Percentiles rank a stretch among this genome's conserved stretches.
Conservation (phyloP, 352 stramenopile genomes). For the Thraustotheca clavata region DNA sequence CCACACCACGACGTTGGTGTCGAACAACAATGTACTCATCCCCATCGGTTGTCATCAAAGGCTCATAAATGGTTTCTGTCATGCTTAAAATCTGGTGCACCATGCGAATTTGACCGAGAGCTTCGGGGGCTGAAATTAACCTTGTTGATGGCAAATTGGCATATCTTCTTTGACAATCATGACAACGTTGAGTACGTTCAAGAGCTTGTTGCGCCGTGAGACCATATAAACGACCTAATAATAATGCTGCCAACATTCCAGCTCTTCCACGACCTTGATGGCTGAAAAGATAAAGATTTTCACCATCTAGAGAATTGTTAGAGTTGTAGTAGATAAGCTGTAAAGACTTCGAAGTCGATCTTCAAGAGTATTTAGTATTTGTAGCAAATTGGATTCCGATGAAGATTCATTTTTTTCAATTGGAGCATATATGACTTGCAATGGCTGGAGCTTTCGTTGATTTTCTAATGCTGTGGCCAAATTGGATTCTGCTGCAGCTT, state of each 20-base stretch:
- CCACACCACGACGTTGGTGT: conserved; percentile 42
- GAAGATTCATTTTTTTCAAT: conserved; percentile 38
- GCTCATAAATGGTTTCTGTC: conserved; percentile 57
- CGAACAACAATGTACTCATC: conserved; percentile 32
- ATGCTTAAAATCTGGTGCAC: conserved; percentile 36
- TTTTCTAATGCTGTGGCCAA: conserved; percentile 29
- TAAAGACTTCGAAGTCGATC: conserved; percentile 30
- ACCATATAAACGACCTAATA: conserved; percentile 67
- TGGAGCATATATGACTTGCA: conserved; percentile 46
- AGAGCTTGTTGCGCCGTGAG: conserved; percentile 45
- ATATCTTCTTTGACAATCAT: conserved; percentile 50
- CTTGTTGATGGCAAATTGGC: conserved; percentile 28
- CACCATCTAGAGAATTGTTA: conserved; percentile 15
- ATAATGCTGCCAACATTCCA: conserved; percentile 46
- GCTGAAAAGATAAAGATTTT: conserved; percentile 75
- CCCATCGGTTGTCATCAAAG: conserved; percentile 41
- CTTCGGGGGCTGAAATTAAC: conserved; percentile 42
- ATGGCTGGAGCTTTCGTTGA: conserved; percentile 27
- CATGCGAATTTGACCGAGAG: conserved; percentile 33
- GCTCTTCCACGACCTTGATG: conserved; percentile 56
- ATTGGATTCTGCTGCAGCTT: conserved; percentile 41
- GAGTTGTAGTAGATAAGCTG: neutral
- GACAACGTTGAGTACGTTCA: conserved; percentile 48
- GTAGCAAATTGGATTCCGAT: conserved; percentile 19
- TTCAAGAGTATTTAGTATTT: conserved; percentile 39